Evolutionary conservation across 306 rosid species (phyloP).

Genomic region (Hippophae rhamnoides): DNA sequence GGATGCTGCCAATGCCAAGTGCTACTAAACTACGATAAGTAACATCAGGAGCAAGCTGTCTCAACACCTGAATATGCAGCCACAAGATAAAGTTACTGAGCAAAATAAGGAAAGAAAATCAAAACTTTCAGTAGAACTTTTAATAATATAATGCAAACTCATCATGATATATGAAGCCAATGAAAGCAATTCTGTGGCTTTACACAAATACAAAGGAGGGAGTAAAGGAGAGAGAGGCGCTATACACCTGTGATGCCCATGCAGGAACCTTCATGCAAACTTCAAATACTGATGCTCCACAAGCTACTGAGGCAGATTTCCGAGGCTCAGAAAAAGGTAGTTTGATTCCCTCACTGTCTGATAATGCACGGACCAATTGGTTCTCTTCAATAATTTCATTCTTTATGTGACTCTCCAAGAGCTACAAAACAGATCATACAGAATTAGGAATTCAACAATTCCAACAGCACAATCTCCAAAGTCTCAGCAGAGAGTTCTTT

Average conservation of each 20-base stretch:
- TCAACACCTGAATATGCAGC: conserved; percentile 60
- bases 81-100: no score
- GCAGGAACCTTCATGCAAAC: conserved; percentile 85
- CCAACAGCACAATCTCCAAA: conserved; percentile 9
- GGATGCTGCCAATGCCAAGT: conserved; percentile 91
- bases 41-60: conserved; percentile 94
- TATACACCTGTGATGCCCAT: conserved; percentile 90
- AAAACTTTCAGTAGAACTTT: no score
- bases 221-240: neutral
- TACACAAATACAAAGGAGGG: no score
- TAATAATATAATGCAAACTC: no score
- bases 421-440: conserved; percentile 34
- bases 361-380: conserved; percentile 54
- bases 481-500: conserved; percentile 10
- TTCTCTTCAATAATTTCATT: conserved; percentile 81
- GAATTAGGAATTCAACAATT: conserved; percentile 21
- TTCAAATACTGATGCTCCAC: conserved; percentile 87
- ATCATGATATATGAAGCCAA: no score
- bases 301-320: conserved; percentile 83
- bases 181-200: no score
- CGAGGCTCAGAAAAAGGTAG: conserved; percentile 66
- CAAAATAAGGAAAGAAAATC: no score
- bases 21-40: conserved; percentile 83
- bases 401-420: conserved; percentile 89
- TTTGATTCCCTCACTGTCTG: conserved; percentile 42